Evolutionary conservation across 805 yeast species (phyloP), one percentile per base, ranked within the genome.

Genomic region (Yamadazyma laniorum): DNA sequence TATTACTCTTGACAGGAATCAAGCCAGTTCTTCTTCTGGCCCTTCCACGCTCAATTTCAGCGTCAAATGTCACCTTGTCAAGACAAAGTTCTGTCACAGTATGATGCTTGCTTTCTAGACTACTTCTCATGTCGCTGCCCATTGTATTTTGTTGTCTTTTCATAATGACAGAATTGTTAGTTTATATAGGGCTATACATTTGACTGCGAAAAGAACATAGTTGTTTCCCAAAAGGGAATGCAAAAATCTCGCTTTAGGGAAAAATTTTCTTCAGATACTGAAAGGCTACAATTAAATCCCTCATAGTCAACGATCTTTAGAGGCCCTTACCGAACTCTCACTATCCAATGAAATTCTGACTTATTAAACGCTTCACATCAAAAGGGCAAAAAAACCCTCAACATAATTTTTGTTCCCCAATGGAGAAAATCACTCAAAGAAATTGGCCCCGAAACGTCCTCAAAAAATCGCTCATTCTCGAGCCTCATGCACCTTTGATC

Each of bases 131-230:
- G 21, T 13, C 18, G 21, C 30, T 25, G 19, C 18, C 22, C n/a
- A 8, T 18, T 5, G 21, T 9, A 13, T 18, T 22, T 14, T 30
- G 13, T n/a, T n/a, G n/a, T n/a, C n/a, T n/a, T n/a, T n/a, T n/a
- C n/a, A n/a, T n/a, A n/a, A n/a, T n/a, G n/a, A n/a, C 25, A 18
- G 13, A 12, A 21, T 25, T 17, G 17, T 9, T 12, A 8, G 31
- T 31, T 28, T 34, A 18, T 28, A 34, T 34, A 34, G 19, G 7
- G 25, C 7, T 22, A 16, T 13, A 16, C 9, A 6, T 14, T 27
- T 28, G 37, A 34, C 37, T 27, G 32, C 37, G 25, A 34, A 25
- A 34, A 34, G n/a, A n/a, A n/a, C n/a, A n/a, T n/a, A n/a, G n/a
- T n/a, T 15, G 12, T 16, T 6, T 12, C 17, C 13, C 28, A 31